Percentiles rank a stretch among this genome's conserved stretches.
Evolutionary conservation across 805 yeast species (phyloP).

Genomic region (Candida easanensis): DNA sequence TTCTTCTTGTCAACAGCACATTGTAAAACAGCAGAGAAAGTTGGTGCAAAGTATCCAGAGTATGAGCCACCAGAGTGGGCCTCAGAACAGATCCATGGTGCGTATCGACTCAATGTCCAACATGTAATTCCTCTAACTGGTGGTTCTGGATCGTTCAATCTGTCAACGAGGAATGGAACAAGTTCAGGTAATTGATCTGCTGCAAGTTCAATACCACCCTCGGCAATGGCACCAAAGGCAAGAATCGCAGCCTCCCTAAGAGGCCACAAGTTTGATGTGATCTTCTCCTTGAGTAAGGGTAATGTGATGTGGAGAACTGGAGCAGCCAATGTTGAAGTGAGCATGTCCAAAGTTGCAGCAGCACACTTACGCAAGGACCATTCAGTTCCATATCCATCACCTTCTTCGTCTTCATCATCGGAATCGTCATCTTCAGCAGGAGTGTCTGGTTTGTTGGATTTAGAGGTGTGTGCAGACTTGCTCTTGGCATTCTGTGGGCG

Average conservation of each 20-base stretch:
- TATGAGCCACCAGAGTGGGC: slow-evolving; percentile 60
- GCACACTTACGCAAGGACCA: slow-evolving; percentile 95
- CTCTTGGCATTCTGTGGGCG: slow-evolving; percentile 75
- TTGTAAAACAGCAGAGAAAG: slow-evolving; percentile 69
- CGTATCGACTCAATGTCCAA: slow-evolving; percentile 90
- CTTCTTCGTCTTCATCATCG: slow-evolving; percentile 35
- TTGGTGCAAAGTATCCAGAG: slow-evolving; percentile 69
- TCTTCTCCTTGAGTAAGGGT: slow-evolving; percentile 71
- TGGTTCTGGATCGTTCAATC: slow-evolving; percentile 72
- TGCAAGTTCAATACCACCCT: slow-evolving; percentile 75
- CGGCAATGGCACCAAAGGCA: slow-evolving; percentile 94
- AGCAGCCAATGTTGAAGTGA: slow-evolving; percentile 66
- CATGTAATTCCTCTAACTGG: slow-evolving; percentile 91
- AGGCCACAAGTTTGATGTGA: slow-evolving; percentile 77
- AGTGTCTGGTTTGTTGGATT: slow-evolving; percentile 32
- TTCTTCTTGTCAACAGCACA: slow-evolving; percentile 82
- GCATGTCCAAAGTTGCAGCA: slow-evolving; percentile 86
- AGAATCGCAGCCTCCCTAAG: slow-evolving; percentile 89
- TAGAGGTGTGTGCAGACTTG: slow-evolving; percentile 35
- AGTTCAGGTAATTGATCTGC: slow-evolving; percentile 72
- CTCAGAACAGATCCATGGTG: slow-evolving; percentile 76
- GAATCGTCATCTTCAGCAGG: slow-evolving; percentile 68
- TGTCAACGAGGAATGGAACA: slow-evolving; percentile 80
- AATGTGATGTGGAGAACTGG: slow-evolving; percentile 64
- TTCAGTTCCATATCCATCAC: slow-evolving; percentile 61